Percentiles rank a stretch among this genome's conserved stretches.
phyloP scores from a whole-genome alignment of 441 rosid genomes.

The Hura crepitans region DNA sequence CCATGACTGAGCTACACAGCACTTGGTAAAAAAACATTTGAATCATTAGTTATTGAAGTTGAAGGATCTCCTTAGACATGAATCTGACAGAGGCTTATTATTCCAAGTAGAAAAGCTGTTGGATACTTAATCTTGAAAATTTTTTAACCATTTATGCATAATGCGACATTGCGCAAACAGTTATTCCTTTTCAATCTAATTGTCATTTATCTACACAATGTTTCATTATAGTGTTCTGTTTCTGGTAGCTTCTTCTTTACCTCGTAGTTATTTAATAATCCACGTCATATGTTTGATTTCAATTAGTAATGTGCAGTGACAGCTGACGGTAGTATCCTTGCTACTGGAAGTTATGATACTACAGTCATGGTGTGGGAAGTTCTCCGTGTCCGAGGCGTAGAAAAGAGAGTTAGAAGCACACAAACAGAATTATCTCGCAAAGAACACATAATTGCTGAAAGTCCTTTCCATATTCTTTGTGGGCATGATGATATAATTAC shows the following conservation, averaged over 20 bases:
- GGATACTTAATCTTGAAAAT: background rate
- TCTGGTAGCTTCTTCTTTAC: conserved; percentile 6
- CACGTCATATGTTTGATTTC: conserved; percentile 20
- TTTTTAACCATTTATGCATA: background rate
- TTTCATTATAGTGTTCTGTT: conserved; percentile 7
- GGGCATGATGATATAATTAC: conserved; percentile 97
- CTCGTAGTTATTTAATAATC: conserved; percentile 14
- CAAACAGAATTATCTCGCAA: conserved; percentile 57
- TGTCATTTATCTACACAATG: background rate
- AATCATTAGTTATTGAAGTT: background rate
- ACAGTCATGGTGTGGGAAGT: conserved; percentile 98
- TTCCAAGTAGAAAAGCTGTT: too few species aligned
- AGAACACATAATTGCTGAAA: conserved; percentile 70
- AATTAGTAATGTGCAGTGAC: conserved; percentile 54
- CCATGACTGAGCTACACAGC: background rate
- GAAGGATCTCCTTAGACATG: background rate
- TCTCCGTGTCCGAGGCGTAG: conserved; percentile 50
- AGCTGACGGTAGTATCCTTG: conserved; percentile 82
- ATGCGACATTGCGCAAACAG: conserved; percentile 18
- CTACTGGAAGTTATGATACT: conserved; percentile 97
- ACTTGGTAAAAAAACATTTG: background rate
- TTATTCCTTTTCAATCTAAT: conserved; percentile 19
- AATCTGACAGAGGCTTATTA: background rate
- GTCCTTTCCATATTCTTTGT: conserved; percentile 92
- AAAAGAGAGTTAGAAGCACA: conserved; percentile 57